phyloP scores from a whole-genome alignment of 108 stramenopile genomes.

The Cylindrotheca closterium region DNA sequence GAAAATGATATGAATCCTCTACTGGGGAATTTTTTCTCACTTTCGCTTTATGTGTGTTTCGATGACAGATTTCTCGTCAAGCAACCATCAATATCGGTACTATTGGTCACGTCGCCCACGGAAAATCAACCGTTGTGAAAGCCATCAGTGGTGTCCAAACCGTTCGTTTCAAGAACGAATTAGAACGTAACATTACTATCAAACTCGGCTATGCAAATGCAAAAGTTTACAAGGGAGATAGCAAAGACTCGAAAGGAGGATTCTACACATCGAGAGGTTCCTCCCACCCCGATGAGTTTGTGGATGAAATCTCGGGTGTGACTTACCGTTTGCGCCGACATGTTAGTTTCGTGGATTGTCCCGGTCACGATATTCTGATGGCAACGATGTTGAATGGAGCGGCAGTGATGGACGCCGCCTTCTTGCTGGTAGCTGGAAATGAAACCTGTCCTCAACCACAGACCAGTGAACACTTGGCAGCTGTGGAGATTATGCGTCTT shows the following conservation, averaged over 20 bases:
- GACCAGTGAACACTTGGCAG: conserved; percentile 99
- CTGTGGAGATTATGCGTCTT: conserved; percentile 99
- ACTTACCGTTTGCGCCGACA: conserved; percentile 94
- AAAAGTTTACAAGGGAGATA: conserved; percentile 96
- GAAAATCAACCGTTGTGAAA: conserved; percentile 99
- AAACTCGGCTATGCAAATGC: conserved; percentile 99
- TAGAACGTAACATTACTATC: conserved; percentile 99
- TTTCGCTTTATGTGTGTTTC: conserved; percentile 2
- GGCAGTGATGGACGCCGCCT: conserved; percentile 99
- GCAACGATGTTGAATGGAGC: conserved; percentile 99
- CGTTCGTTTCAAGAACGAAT: conserved; percentile 99
- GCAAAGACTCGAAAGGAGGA: conserved; percentile 60
- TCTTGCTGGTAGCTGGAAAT: conserved; percentile 98
- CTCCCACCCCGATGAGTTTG: conserved; percentile 90
- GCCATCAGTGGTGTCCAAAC: conserved; percentile 99
- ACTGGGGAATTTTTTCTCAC: background rate
- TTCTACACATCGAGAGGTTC: conserved; percentile 92
- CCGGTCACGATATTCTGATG: conserved; percentile 99
- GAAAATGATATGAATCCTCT: conserved; percentile 4
- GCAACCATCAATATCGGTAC: conserved; percentile 99
- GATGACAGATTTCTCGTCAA: conserved; percentile 91
- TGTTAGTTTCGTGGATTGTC: conserved; percentile 99
- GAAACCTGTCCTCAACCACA: conserved; percentile 99
- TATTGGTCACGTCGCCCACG: conserved; percentile 99
- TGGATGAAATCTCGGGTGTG: conserved; percentile 73